phyloP scores from a whole-genome alignment of 257 asterid species.

The Rehmannia glutinosa region DNA sequence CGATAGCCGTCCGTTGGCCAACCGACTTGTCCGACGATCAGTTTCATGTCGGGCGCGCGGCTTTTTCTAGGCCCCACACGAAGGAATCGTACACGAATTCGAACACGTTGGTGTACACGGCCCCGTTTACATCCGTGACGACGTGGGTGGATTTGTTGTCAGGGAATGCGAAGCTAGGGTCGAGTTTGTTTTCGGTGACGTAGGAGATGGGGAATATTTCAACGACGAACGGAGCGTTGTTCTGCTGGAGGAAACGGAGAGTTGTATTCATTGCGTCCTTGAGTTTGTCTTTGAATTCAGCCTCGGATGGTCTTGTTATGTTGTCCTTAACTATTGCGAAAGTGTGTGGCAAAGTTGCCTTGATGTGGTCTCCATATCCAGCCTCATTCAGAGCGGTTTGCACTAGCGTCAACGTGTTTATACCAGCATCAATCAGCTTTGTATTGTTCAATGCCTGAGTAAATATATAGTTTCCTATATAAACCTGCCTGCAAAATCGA shows the following conservation, averaged over 20 bases:
- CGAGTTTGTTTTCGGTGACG: not conserved
- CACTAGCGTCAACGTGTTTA: not conserved
- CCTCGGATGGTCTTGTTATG: constrained; percentile 33
- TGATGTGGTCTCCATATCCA: constrained; percentile 14
- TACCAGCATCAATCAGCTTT: rapidly evolving
- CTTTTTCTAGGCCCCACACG: constrained; percentile 27
- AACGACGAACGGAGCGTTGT: constrained; percentile 17
- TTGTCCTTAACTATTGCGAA: not conserved
- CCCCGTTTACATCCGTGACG: constrained; percentile 10
- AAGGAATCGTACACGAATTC: constrained; percentile 29
- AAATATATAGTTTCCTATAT: not conserved
- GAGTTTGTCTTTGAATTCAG: constrained; percentile 32
- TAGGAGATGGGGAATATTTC: constrained; percentile 13
- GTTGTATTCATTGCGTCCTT: not conserved
- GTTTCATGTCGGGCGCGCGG: not conserved
- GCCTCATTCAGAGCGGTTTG: constrained; percentile 17
- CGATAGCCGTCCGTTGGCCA: constrained; percentile 54
- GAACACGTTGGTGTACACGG: constrained; percentile 27
- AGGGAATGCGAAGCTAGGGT: constrained; percentile 25
- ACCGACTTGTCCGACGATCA: constrained; percentile 24
- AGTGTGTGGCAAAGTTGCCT: constrained; percentile 12
- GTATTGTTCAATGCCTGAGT: not conserved
- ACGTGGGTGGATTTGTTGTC: not conserved
- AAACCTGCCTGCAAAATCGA: constrained; percentile 11
- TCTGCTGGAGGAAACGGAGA: not conserved